These are phyloP conservation scores for Gaultheria prostrata DNA, from an alignment of 148 eudicot genomes.

Conservation along the genomic window DNA sequence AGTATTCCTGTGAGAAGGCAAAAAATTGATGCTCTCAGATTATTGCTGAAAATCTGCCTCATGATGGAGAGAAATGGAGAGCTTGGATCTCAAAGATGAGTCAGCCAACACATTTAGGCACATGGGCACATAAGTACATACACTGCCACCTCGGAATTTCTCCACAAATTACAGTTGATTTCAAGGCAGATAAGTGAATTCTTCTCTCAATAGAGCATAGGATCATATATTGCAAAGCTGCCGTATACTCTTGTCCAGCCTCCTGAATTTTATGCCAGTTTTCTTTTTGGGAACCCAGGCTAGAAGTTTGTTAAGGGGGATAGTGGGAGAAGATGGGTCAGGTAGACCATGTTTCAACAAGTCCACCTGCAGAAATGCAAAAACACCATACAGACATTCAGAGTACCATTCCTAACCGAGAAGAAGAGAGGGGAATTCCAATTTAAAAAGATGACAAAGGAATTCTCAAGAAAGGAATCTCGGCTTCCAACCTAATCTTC, in stretches of 20 bases:
- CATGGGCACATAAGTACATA: not conserved
- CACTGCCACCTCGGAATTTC: not conserved
- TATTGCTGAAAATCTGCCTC: not conserved
- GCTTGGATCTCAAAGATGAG: constrained; percentile 1
- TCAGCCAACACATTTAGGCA: not conserved
- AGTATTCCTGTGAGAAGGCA: constrained; percentile 54
- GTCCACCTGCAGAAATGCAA: constrained; percentile 62
- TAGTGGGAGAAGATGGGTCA: constrained; percentile 69
- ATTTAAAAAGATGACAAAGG: not conserved
- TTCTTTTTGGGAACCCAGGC: constrained; percentile 60
- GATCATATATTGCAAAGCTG: not conserved
- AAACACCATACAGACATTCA: constrained; percentile 1
- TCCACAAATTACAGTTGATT: not conserved
- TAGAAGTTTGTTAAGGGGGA: constrained; percentile 57
- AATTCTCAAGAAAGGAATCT: not conserved
- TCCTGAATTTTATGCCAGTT: constrained; percentile 42
- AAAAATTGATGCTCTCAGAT: constrained; percentile 1
- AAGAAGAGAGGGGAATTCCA: not conserved
- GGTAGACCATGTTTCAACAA: constrained; percentile 87
- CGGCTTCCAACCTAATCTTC: not conserved
- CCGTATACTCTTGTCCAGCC: too few relatives aligned
- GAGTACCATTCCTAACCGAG: not conserved
- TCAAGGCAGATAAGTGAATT: not conserved
- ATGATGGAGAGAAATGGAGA: not conserved
- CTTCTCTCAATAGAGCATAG: not conserved